Evolutionary conservation across 257 asterid species (phyloP).

Genomic region (Gentiana macrophylla): DNA sequence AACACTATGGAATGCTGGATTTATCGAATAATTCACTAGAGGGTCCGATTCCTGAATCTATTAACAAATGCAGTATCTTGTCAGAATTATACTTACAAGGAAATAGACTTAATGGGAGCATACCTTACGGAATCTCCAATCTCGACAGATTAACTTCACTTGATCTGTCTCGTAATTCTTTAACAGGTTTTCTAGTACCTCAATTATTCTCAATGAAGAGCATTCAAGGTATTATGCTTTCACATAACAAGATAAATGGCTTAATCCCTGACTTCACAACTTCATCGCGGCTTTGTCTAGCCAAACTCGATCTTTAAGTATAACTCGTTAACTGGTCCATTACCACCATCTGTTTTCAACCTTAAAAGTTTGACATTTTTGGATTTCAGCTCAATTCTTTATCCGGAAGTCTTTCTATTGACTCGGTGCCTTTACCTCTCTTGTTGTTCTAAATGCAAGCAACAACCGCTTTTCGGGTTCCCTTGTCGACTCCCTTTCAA

Average conservation of each 20-base stretch:
- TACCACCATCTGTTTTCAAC: slow-evolving; percentile 46
- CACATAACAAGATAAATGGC: slow-evolving; percentile 52
- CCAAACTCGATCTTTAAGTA: slow-evolving; percentile 58
- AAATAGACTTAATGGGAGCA: slow-evolving; percentile 62
- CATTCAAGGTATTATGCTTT: slow-evolving; percentile 67
- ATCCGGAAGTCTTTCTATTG: slow-evolving; percentile 31
- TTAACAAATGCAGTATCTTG: slow-evolving; percentile 40
- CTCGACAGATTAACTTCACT: slow-evolving; percentile 39
- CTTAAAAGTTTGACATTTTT: slow-evolving; percentile 41
- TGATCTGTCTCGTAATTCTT: slow-evolving; percentile 52
- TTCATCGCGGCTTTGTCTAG: slow-evolving; percentile 24
- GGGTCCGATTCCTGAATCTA: slow-evolving; percentile 53
- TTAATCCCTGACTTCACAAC: slow-evolving; percentile 34
- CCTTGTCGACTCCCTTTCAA: slow-evolving; percentile 38
- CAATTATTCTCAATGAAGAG: slow-evolving; percentile 25
- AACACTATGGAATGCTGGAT: slow-evolving; percentile 86
- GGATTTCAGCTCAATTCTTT: slow-evolving; percentile 58
- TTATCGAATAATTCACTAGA: slow-evolving; percentile 48
- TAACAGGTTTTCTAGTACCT: slow-evolving; percentile 37
- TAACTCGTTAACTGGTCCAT: slow-evolving; percentile 39
- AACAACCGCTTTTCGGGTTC: slow-evolving; percentile 38
- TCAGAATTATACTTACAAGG: slow-evolving; percentile 37
- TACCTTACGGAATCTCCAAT: slow-evolving; percentile 48
- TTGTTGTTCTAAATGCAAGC: slow-evolving; percentile 55
- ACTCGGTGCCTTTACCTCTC: slow-evolving; percentile 23